A percentile compares a stretch with the other conserved stretches of the same genome.
Evolutionary conservation across 2,329 filamentous ascomycete genomes (phyloP).

Genomic region (Davidsoniella virescens): DNA sequence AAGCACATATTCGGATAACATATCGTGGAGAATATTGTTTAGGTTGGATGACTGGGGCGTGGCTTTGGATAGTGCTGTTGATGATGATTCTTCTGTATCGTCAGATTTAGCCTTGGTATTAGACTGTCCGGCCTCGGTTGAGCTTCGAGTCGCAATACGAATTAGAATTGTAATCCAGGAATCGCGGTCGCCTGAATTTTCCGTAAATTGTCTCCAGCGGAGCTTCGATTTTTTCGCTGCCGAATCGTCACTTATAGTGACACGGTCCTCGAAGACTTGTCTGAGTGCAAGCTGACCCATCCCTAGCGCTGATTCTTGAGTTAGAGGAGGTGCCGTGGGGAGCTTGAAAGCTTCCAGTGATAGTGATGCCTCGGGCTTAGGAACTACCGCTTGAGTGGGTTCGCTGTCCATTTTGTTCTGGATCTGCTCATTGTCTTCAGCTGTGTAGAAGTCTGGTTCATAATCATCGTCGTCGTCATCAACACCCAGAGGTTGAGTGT

Average conservation of each 20-base stretch:
- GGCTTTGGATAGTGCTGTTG: neutral
- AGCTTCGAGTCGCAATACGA: constrained; percentile 42
- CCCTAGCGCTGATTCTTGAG: constrained; percentile 29
- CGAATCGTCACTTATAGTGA: constrained; percentile 55
- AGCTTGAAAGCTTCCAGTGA: constrained; percentile 66
- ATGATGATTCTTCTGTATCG: neutral
- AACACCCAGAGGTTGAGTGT: constrained; percentile 45
- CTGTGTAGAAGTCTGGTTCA: constrained; percentile 68
- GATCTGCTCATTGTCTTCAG: constrained; percentile 63
- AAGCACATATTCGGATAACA: constrained; percentile 70
- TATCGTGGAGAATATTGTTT: constrained; percentile 58
- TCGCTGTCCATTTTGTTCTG: constrained; percentile 60
- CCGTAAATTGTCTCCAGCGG: constrained; percentile 72
- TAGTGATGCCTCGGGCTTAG: constrained; percentile 27
- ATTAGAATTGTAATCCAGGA: constrained; percentile 83
- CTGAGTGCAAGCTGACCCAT: constrained; percentile 13
- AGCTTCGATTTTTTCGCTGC: constrained; percentile 43
- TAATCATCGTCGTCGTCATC: constrained; percentile 73
- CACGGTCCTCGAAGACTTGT: constrained; percentile 19
- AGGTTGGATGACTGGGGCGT: constrained; percentile 26
- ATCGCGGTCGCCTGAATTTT: constrained; percentile 68
- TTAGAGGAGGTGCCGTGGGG: constrained; percentile 58
- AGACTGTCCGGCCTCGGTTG: neutral
- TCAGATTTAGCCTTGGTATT: constrained; percentile 21
- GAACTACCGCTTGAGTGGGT: constrained; percentile 30